phyloP scores from a whole-genome alignment of 352 stramenopile genomes.

The Thalassiosira livingstoniorum region DNA sequence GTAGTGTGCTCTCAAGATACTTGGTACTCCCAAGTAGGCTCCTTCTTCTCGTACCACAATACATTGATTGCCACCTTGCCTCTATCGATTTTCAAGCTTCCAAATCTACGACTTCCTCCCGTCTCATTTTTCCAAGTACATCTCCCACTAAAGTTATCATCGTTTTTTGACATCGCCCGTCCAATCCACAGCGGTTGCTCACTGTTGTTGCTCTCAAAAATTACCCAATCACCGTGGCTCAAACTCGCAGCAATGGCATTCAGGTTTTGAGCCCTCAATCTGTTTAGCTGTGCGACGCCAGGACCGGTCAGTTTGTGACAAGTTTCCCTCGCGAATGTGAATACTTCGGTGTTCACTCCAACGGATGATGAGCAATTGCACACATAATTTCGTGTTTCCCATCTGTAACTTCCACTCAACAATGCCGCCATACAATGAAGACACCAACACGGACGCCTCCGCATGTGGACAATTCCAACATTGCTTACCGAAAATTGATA shows the following conservation, averaged over 20 bases:
- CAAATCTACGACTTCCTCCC: background rate
- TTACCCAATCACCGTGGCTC: background rate
- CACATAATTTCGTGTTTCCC: background rate
- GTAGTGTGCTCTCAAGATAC: background rate
- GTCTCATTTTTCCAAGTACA: background rate
- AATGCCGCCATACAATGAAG: background rate
- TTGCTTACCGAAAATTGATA: background rate
- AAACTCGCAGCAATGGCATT: background rate
- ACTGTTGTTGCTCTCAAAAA: background rate
- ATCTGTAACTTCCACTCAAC: background rate
- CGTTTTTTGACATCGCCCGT: background rate
- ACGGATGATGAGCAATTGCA: too few relatives aligned
- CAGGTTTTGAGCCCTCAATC: too few relatives aligned
- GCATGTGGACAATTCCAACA: slow-evolving; percentile 1
- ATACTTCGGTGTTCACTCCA: too few relatives aligned
- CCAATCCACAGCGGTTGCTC: background rate
- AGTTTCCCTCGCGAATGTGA: too few relatives aligned
- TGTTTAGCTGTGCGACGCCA: too few relatives aligned
- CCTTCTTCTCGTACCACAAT: background rate
- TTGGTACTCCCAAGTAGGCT: background rate
- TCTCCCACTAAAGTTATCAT: background rate
- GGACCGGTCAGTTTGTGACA: too few relatives aligned
- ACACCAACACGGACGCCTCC: slow-evolving; percentile 12
- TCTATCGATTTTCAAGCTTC: too few relatives aligned
- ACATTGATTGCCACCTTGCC: background rate